These are phyloP conservation scores for Papiliotrema laurentii DNA, from an alignment of 1,284 basidiomycete species.

Conservation along the genomic window DNA sequence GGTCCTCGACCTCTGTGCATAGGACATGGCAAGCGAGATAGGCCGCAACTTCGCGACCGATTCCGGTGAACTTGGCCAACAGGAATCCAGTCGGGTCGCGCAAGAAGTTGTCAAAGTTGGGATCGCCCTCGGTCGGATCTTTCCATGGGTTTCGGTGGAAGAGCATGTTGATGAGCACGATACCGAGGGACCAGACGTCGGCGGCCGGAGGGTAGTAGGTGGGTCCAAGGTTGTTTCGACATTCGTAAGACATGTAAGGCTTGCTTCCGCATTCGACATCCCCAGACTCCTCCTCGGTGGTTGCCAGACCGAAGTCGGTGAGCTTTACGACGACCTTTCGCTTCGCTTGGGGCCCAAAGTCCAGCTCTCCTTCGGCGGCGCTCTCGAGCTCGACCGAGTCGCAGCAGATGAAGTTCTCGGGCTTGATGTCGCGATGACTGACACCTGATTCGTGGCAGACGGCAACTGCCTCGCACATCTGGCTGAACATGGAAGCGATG, in stretches of 20 bases:
- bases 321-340: slow-evolving; percentile 79
- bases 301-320: slow-evolving; percentile 94
- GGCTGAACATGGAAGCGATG: slow-evolving; percentile 91
- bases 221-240: slow-evolving; percentile 92
- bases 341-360: slow-evolving; percentile 45
- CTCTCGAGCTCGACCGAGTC: slow-evolving; percentile 71
- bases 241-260: slow-evolving; percentile 99
- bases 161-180: slow-evolving; percentile 97
- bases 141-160: slow-evolving; percentile 99
- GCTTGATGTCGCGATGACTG: slow-evolving; percentile 97
- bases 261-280: slow-evolving; percentile 99
- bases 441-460: slow-evolving; percentile 91
- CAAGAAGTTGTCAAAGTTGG: slow-evolving; percentile 79
- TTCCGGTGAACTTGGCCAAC: slow-evolving; percentile 83
- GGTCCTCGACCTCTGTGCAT: slow-evolving; percentile 59
- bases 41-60: slow-evolving; percentile 78
- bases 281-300: slow-evolving; percentile 76
- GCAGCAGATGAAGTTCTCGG: slow-evolving; percentile 79
- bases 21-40: slow-evolving; percentile 84
- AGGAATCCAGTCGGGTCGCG: slow-evolving; percentile 78
- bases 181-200: slow-evolving; percentile 97
- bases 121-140: slow-evolving; percentile 72
- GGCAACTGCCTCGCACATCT: slow-evolving; percentile 97
- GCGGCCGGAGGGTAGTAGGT: slow-evolving; percentile 90
- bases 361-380: slow-evolving; percentile 34